Evolutionary conservation across 1,139 yeast genomes (phyloP), one percentile per base, ranked within the genome.

Genomic region (Chernovozyma aurita): DNA sequence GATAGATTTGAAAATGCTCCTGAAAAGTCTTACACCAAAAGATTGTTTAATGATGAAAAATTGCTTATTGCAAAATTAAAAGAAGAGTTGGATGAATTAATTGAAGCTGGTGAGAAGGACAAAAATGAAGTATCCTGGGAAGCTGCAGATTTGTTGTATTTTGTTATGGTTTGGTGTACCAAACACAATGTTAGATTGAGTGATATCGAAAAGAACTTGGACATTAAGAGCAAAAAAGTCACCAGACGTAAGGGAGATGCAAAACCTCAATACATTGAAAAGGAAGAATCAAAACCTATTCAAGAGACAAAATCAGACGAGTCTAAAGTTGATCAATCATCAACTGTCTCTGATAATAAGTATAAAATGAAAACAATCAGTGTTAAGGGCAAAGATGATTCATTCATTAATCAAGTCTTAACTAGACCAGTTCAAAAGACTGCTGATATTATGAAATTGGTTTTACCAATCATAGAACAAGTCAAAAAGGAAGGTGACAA

Each of bases 221-320:
- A 88, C 52, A 65, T 82, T 54, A 92, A 94, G 67, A 75, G 87
- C 33, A 64, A 80, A 52, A 90, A 88, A 62, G 88, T 92, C 39
- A 81, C 96, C 3, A 78, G 98, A 64, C 78, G 99, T 59, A 83
- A 81, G 61, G 98, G 99, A 35, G 96, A 92, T 62, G 97, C 98
- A 24, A 92, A 92, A 63, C 81, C 86, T 27, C 78, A 80, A 53
- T 92, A 70, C 42, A 34, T 79, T 54, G 58, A 59, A 31, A 47
- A 45, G 18, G 45, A 55, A 20, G 50, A 56, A 36, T n/a, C n/a
- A n/a, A 53, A 54, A 16, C 13, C 8, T 7, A 13, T 13, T 7
- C 6, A 24, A 13, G 27, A 24, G 12, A 24, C 35, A 42, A 13
- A 38, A 7, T n/a, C 25, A 14, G 24, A 28, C 9, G 12, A 44